A percentile compares a stretch with the other conserved stretches of the same genome.
Evolutionary conservation across 2,329 filamentous ascomycete genomes (phyloP).

Genomic region (Hypoxylon sp.): DNA sequence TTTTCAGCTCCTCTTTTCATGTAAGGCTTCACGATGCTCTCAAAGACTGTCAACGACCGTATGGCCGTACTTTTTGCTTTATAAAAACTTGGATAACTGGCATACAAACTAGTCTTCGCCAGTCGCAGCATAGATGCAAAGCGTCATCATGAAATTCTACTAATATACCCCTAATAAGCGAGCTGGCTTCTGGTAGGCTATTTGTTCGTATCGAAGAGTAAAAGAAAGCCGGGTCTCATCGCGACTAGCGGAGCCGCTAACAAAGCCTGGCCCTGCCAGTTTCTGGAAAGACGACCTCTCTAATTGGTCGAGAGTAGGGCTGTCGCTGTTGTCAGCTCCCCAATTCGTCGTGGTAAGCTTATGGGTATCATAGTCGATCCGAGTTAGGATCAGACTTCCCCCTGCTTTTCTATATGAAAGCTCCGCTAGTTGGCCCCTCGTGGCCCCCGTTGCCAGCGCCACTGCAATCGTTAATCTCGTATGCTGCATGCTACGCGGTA

Average conservation of each 20-base stretch:
- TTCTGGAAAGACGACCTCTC: neutral
- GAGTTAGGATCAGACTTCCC: constrained; percentile 39
- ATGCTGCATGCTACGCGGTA: constrained; percentile 23
- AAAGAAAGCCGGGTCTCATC: constrained; percentile 32
- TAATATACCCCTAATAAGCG: constrained; percentile 20
- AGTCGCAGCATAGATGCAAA: constrained; percentile 1
- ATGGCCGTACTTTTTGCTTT: neutral
- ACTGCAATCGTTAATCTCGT: constrained; percentile 41
- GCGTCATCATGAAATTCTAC: constrained; percentile 19
- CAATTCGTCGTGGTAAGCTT: constrained; percentile 40
- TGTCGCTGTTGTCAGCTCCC: constrained; percentile 36
- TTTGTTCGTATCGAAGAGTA: constrained; percentile 37
- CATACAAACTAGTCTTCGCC: constrained; percentile 4
- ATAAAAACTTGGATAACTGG: neutral
- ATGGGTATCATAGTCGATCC: constrained; percentile 33
- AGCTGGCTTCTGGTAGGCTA: constrained; percentile 23
- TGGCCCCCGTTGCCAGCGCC: constrained; percentile 26
- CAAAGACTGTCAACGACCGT: constrained; percentile 5
- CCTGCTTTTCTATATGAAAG: constrained; percentile 31
- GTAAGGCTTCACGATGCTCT: constrained; percentile 6
- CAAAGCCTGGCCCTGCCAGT: constrained; percentile 27
- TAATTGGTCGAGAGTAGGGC: constrained; percentile 35
- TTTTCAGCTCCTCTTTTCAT: constrained; percentile 33
- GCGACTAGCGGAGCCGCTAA: constrained; percentile 42
- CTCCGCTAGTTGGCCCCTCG: constrained; percentile 25